Evolutionary conservation across 179 eudicot species (phyloP).

Genomic region (Kewa caespitosa): DNA sequence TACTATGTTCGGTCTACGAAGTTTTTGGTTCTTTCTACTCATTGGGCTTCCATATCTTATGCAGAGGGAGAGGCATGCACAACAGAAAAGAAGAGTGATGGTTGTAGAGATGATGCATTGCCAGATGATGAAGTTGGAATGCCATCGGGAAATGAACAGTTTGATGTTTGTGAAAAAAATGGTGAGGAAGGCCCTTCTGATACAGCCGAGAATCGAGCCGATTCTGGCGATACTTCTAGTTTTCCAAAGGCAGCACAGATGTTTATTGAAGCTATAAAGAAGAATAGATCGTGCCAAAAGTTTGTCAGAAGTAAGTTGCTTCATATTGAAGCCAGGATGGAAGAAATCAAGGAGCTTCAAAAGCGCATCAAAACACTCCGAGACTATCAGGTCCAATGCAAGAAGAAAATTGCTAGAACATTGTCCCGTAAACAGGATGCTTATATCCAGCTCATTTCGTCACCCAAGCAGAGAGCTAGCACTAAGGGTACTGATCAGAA

Average conservation of each 20-base stretch:
- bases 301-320: constrained; percentile 62
- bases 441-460: constrained; percentile 63
- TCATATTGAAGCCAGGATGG: constrained; percentile 67
- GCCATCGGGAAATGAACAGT: constrained; percentile 41
- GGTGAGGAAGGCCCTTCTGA: constrained; percentile 35
- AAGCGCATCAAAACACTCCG: constrained; percentile 57
- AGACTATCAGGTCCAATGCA: constrained; percentile 66
- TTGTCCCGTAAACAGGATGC: constrained; percentile 75
- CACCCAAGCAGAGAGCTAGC: constrained; percentile 45
- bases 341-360: constrained; percentile 52
- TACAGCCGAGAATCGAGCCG: constrained; percentile 30
- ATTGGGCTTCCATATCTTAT: background rate
- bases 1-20: background rate
- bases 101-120: constrained; percentile 19
- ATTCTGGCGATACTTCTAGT: constrained; percentile 29
- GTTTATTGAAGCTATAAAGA: constrained; percentile 81
- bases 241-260: constrained; percentile 64
- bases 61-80: background rate
- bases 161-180: constrained; percentile 35
- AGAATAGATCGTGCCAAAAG: constrained; percentile 81
- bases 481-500: constrained; percentile 47
- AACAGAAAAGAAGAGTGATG: constrained; percentile 25
- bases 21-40: background rate
- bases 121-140: constrained; percentile 40
- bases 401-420: constrained; percentile 51